Percentiles rank a stretch among this genome's conserved stretches.
These are phyloP conservation scores for Chaetoscypha palmicola DNA, from an alignment of 2,329 filamentous ascomycete genomes.

Conservation along the genomic window DNA sequence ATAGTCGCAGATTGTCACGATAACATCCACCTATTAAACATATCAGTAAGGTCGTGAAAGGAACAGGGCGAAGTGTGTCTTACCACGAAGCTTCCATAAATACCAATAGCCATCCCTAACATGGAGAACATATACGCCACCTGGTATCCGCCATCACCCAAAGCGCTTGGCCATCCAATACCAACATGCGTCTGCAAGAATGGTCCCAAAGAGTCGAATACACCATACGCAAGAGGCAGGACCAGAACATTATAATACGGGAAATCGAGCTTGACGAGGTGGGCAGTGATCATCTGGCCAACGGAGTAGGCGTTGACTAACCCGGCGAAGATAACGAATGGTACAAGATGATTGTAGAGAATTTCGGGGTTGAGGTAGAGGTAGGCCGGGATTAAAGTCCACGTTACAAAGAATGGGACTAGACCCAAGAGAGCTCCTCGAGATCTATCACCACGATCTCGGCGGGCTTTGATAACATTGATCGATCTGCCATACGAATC, in stretches of 20 bases:
- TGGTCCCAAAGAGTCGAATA: conserved; percentile 75
- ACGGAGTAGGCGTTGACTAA: conserved; percentile 92
- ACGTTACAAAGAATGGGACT: conserved; percentile 70
- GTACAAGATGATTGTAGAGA: conserved; percentile 73
- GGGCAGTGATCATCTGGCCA: conserved; percentile 90
- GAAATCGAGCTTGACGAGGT: conserved; percentile 80
- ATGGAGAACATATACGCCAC: conserved; percentile 86
- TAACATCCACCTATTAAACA: conserved; percentile 63
- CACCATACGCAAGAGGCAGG: conserved; percentile 68
- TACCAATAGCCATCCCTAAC: conserved; percentile 73
- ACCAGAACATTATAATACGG: conserved; percentile 85
- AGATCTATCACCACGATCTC: conserved; percentile 63
- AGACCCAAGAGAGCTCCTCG: conserved; percentile 75
- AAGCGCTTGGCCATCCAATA: conserved; percentile 66
- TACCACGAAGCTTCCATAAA: conserved; percentile 94
- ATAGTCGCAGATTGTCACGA: conserved; percentile 96
- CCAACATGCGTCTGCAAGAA: conserved; percentile 47
- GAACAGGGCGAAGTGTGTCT: conserved; percentile 19
- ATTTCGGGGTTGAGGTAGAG: conserved; percentile 80
- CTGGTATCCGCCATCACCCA: conserved; percentile 76
- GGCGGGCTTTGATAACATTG: conserved; percentile 79
- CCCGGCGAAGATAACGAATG: conserved; percentile 83
- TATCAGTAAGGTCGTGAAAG: not conserved
- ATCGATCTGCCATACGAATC: conserved; percentile 53
- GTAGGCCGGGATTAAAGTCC: conserved; percentile 71